Conservation (phyloP, 1,284 basidiomycete species). For the Cryptococcus hybrid region DNA sequence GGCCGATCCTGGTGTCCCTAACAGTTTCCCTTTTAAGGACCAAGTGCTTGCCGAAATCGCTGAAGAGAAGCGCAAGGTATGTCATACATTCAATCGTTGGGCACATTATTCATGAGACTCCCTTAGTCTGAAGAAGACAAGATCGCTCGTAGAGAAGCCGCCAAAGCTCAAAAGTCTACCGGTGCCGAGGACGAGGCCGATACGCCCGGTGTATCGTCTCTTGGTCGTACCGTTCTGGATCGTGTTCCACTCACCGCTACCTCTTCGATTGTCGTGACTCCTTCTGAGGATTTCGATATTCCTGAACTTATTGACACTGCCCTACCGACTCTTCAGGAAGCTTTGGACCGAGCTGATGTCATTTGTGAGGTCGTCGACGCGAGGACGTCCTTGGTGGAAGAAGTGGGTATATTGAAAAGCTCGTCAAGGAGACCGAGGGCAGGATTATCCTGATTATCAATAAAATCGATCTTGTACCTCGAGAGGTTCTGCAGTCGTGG, state of each 20-base stretch:
- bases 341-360: slow-evolving; percentile 78
- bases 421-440: slow-evolving; percentile 50
- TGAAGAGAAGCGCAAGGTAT: slow-evolving; percentile 69
- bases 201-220: slow-evolving; percentile 37
- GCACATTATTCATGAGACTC: no score
- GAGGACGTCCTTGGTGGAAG: slow-evolving; percentile 74
- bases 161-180: slow-evolving; percentile 36
- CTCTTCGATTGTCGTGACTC: slow-evolving; percentile 7
- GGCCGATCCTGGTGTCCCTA: slow-evolving; percentile 95
- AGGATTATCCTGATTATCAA: slow-evolving; percentile 69
- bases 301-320: slow-evolving; percentile 65
- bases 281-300: slow-evolving; percentile 46
- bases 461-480: slow-evolving; percentile 85
- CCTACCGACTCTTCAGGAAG: slow-evolving; percentile 65
- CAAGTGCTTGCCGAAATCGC: slow-evolving; percentile 89
- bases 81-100: slow-evolving; percentile 25
- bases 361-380: slow-evolving; percentile 82
- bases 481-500: slow-evolving; percentile 78
- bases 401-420: slow-evolving; percentile 63
- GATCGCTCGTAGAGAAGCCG: slow-evolving; percentile 53
- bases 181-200: slow-evolving; percentile 48
- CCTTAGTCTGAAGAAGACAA: slow-evolving; percentile 28
- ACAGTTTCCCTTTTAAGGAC: slow-evolving; percentile 95
- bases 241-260: slow-evolving; percentile 16
- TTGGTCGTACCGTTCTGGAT: slow-evolving; percentile 21